Evolutionary conservation across 1,284 basidiomycete species (phyloP).

Genomic region (Agroathelia rolfsii): DNA sequence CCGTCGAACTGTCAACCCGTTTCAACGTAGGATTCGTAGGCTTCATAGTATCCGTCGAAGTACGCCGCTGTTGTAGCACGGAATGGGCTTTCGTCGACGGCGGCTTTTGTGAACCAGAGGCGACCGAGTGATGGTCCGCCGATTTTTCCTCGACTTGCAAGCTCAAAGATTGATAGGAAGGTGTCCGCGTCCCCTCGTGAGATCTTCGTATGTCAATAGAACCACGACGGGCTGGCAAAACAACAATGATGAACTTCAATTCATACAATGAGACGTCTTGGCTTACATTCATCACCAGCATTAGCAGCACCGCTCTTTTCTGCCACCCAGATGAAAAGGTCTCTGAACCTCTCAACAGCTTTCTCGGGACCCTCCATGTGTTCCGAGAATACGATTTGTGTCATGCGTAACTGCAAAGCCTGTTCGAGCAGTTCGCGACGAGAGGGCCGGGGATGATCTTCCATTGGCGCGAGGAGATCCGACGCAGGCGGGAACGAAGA

Average conservation of each 20-base stretch:
- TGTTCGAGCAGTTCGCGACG: conserved; percentile 64
- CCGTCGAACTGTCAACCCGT: conserved; percentile 33
- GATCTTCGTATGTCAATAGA: too few relatives aligned
- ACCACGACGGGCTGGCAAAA: too few relatives aligned
- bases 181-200: too few relatives aligned
- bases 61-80: too few relatives aligned
- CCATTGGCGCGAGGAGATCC: conserved; percentile 39
- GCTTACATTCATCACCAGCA: neutral
- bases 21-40: conserved; percentile 32
- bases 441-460: conserved; percentile 44
- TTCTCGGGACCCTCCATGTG: conserved; percentile 80
- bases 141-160: too few relatives aligned
- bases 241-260: too few relatives aligned
- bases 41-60: too few relatives aligned
- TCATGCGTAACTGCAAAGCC: conserved; percentile 80
- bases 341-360: conserved; percentile 76
- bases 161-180: too few relatives aligned
- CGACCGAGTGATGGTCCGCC: too few relatives aligned
- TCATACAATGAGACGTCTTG: too few relatives aligned
- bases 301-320: conserved; percentile 43
- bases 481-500: conserved; percentile 39
- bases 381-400: conserved; percentile 78
- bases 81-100: too few relatives aligned
- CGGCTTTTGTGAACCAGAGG: too few relatives aligned
- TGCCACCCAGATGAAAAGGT: conserved; percentile 81